These are phyloP conservation scores for Copromyces sp. DNA, from an alignment of 495 filamentous ascomycete species.

Conservation along the genomic window DNA sequence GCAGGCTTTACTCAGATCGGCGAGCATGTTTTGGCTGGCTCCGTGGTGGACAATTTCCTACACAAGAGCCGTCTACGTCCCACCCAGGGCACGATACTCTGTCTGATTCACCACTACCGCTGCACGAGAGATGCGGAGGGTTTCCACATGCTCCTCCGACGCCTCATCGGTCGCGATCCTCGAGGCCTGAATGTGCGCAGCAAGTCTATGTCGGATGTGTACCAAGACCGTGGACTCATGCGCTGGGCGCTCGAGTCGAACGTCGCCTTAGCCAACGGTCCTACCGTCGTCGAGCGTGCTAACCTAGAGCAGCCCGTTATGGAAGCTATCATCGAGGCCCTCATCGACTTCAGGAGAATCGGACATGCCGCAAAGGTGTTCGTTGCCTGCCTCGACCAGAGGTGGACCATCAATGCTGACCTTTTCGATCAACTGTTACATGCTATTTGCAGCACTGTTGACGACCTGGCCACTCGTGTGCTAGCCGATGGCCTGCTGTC, in stretches of 20 bases:
- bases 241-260: constrained; percentile 11
- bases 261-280: constrained; percentile 1
- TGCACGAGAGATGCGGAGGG: constrained; percentile 25
- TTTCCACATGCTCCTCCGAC: constrained; percentile 29
- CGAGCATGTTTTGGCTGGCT: constrained; percentile 39
- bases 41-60: constrained; percentile 45
- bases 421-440: constrained; percentile 26
- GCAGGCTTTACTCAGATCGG: constrained; percentile 42
- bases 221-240: not conserved
- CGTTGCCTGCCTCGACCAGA: constrained; percentile 21
- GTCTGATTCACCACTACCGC: constrained; percentile 46
- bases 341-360: constrained; percentile 27
- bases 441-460: constrained; percentile 17
- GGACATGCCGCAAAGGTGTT: constrained; percentile 26
- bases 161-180: constrained; percentile 24
- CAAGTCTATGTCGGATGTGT: constrained; percentile 3
- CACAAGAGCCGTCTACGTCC: constrained; percentile 36
- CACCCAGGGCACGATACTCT: constrained; percentile 43
- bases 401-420: constrained; percentile 10
- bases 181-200: constrained; percentile 16
- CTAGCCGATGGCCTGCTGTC: constrained; percentile 20
- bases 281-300: constrained; percentile 18
- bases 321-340: constrained; percentile 28
- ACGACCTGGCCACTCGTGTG: constrained; percentile 17
- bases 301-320: constrained; percentile 15